Percentiles rank a stretch among this genome's conserved stretches.
Evolutionary conservation across 78 protist species (phyloP).

Genomic region (Chrysochromulina tobinii): DNA sequence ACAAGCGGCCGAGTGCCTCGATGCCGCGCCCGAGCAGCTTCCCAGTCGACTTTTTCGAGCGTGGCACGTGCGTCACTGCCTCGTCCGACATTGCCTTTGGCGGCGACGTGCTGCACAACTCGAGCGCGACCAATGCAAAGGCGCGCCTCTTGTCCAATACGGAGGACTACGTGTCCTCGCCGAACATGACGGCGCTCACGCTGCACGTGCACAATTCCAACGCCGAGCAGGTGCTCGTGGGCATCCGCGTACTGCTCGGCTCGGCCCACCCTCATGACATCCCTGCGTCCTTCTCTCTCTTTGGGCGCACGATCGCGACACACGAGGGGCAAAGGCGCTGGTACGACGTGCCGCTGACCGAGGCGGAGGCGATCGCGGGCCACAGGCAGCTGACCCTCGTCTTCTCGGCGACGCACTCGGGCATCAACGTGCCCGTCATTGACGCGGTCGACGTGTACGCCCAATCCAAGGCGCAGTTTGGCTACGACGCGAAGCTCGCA

Average conservation of each 20-base stretch:
- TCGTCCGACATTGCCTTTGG: neutral
- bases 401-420: neutral
- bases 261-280: constrained; percentile 38
- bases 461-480: constrained; percentile 33
- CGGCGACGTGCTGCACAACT: constrained; percentile 39
- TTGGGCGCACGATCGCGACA: constrained; percentile 36
- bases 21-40: neutral
- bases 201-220: constrained; percentile 40
- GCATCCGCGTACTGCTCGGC: constrained; percentile 70
- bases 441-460: constrained; percentile 72
- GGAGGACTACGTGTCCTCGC: neutral
- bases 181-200: neutral
- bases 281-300: constrained; percentile 46
- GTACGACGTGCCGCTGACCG: constrained; percentile 70
- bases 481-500: constrained; percentile 1
- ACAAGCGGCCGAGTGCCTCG: no score
- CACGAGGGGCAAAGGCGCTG: constrained; percentile 48
- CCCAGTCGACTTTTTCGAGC: constrained; percentile 72
- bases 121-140: neutral
- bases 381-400: constrained; percentile 36
- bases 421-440: constrained; percentile 55
- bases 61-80: constrained; percentile 60
- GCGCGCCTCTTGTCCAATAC: neutral
- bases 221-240: constrained; percentile 46
- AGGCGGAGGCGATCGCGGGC: constrained; percentile 54